Evolutionary conservation across 768 basidiomycete genomes (phyloP).

Genomic region (Lyophyllum atratum): DNA sequence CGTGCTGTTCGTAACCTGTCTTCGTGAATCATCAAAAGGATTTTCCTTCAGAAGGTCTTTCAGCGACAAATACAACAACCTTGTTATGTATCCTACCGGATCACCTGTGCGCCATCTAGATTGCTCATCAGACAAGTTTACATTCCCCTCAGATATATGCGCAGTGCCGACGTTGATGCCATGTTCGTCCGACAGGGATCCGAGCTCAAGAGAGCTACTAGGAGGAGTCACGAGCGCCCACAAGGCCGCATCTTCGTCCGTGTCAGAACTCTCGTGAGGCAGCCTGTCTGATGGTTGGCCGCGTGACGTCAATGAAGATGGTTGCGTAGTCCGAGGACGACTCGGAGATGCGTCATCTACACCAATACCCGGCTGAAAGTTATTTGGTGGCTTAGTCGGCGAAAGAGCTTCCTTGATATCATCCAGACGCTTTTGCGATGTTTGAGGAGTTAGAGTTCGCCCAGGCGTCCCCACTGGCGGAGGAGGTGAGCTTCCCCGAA

Average conservation of each 20-base stretch:
- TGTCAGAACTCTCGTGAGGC: neutral
- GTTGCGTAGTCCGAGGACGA: neutral
- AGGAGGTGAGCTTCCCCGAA: constrained; percentile 2
- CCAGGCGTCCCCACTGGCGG: neutral
- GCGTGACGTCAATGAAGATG: neutral
- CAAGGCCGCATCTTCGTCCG: constrained; percentile 1
- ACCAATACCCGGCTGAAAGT: neutral
- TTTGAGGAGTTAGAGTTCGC: neutral
- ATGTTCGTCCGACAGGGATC: neutral
- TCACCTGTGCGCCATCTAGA: constrained; percentile 6
- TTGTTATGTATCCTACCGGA: constrained; percentile 6
- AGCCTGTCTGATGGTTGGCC: neutral
- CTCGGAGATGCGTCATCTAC: neutral
- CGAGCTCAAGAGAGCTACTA: neutral
- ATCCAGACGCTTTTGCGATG: constrained; percentile 4
- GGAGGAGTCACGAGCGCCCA: constrained; percentile 13
- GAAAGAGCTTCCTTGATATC: constrained; percentile 1
- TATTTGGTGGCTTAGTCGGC: neutral
- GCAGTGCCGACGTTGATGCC: neutral
- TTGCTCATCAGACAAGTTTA: neutral
- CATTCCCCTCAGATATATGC: neutral
- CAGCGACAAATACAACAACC: neutral
- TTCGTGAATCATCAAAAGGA: constrained; percentile 7
- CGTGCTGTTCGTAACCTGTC: constrained; percentile 9
- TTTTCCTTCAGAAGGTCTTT: constrained; percentile 9